Percentiles rank a stretch among this genome's conserved stretches.
phyloP scores from a whole-genome alignment of 352 stramenopile species.

The Phytophthora pini region DNA sequence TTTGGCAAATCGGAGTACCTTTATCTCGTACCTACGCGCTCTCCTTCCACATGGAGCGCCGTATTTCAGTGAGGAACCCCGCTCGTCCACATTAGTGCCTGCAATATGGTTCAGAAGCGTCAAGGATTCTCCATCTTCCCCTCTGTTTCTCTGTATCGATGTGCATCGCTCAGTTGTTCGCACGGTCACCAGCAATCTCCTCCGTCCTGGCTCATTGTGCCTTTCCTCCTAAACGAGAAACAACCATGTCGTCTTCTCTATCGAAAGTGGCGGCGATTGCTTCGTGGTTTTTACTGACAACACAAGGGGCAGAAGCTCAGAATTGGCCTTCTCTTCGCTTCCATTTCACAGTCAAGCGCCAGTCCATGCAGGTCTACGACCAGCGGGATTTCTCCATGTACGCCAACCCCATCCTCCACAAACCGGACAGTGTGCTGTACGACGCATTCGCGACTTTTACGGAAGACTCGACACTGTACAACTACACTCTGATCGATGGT shows the following conservation, averaged over 20 bases:
- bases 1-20: no score
- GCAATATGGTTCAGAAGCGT: constrained; percentile 31
- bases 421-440: constrained; percentile 26
- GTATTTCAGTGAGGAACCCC: constrained; percentile 3
- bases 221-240: neutral
- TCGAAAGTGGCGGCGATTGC: neutral
- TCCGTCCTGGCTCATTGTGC: constrained; percentile 4
- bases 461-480: constrained; percentile 21
- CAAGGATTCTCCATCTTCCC: constrained; percentile 5
- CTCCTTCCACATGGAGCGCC: constrained; percentile 1
- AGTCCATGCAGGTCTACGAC: constrained; percentile 34
- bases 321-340: constrained; percentile 35
- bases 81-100: constrained; percentile 16
- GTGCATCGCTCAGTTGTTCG: constrained; percentile 19
- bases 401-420: constrained; percentile 27
- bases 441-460: constrained; percentile 29
- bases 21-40: no score
- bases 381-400: constrained; percentile 34
- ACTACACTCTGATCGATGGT: constrained; percentile 35
- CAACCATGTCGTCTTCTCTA: neutral
- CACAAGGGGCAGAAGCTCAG: neutral
- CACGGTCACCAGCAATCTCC: neutral
- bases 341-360: constrained; percentile 38
- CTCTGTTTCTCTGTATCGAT: constrained; percentile 14
- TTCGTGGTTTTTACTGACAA: neutral